phyloP scores from a whole-genome alignment of 768 basidiomycete species.

The Nevesoporus exiguus region DNA sequence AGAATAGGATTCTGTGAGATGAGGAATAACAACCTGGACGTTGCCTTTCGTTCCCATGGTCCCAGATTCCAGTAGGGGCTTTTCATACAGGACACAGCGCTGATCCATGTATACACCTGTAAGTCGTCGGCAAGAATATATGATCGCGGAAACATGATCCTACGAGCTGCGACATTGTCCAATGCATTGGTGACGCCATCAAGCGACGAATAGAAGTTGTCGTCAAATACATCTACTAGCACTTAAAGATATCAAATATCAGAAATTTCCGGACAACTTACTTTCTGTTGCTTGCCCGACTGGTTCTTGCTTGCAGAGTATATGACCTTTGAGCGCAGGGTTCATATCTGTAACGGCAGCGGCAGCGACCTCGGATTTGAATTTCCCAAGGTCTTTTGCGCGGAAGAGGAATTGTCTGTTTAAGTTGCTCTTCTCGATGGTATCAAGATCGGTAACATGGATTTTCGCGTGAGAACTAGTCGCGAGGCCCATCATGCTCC shows the following conservation, averaged over 20 bases:
- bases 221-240: conserved; percentile 73
- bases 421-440: conserved; percentile 98
- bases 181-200: conserved; percentile 97
- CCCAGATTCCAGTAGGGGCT: conserved; percentile 94
- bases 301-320: conserved; percentile 84
- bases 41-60: conserved; percentile 99
- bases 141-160: conserved; percentile 27
- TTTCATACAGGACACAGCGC: conserved; percentile 94
- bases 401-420: conserved; percentile 99
- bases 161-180: conserved; percentile 95
- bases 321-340: conserved; percentile 81
- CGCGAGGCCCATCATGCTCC: conserved; percentile 97
- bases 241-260: conserved; percentile 12
- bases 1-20: conserved; percentile 93
- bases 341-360: conserved; percentile 95
- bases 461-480: conserved; percentile 76
- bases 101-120: conserved; percentile 98
- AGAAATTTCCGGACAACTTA: conserved; percentile 37
- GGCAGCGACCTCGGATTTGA: conserved; percentile 94
- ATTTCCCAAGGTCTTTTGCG: conserved; percentile 91
- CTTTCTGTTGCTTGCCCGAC: conserved; percentile 93
- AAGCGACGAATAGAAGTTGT: conserved; percentile 80
- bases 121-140: conserved; percentile 4
- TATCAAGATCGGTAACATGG: conserved; percentile 95
- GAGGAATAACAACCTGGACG: conserved; percentile 90